Evolutionary conservation across 306 rosid species (phyloP), one percentile per base, ranked within the genome.

Genomic region (Rubus idaeus): DNA sequence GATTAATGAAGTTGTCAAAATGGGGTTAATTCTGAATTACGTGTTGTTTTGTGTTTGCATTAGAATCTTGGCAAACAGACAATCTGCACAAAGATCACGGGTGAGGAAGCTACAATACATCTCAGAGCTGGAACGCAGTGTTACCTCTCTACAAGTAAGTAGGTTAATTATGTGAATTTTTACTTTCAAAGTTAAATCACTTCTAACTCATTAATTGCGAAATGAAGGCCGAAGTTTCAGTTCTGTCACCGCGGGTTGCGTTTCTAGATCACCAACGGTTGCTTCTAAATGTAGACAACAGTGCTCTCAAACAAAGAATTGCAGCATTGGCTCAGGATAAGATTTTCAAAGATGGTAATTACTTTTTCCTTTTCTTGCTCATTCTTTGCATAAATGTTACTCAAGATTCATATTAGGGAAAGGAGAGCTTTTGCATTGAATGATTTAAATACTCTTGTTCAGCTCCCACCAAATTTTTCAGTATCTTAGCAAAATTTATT

Each of bases 221-320:
- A 52, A 41, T 79, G 84, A 86, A 95, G 98, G 96, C 97, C 3
- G 98, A 95, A 83, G 98, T 95, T 69, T 92, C 97, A 9, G 93
- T 89, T 26, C 17, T 95, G 77, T 91, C 99, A 63, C 99, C 98
- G 10, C 42, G 99, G 70, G 98, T 92, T 80, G 96, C 99, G 72
- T 92, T 89, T 80, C 77, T 95, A 57, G 99, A 95, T 75, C 97
- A 91, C 67, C 99, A 92, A 53, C 85, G 99, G 1, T 89, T 95
- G 90, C 97, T 91, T 88, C 93, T 95, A 13, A 95, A 87, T 81
- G 96, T 95, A 20, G 96, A 95, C 81, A 95, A 95, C 85, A 88
- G 96, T 88, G 98, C 97, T 88, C 90, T 95, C 47, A 92, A 95
- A 83, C 97, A 92, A 91, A 86, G 99, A 89, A 92, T 95, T 78